phyloP scores from a whole-genome alignment of 2,329 filamentous ascomycete genomes.

The Ophiostoma himal-ulmi region DNA sequence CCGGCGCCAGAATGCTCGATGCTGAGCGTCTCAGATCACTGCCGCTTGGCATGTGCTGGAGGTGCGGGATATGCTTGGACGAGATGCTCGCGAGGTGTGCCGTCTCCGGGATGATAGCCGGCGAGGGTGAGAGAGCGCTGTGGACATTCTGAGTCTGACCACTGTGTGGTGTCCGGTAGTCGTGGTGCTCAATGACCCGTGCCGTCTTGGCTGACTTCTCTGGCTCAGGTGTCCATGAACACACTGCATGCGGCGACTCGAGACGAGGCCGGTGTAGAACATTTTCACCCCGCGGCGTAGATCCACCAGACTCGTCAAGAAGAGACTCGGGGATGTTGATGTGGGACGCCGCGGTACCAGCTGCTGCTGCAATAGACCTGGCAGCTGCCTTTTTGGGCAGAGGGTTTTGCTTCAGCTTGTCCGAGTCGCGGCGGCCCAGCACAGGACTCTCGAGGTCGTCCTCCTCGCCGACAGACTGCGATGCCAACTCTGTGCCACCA shows the following conservation, averaged over 20 bases:
- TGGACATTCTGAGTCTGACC: neutral
- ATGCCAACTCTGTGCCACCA: conserved; percentile 24
- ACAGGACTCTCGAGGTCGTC: conserved; percentile 29
- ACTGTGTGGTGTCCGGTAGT: conserved; percentile 12
- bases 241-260: conserved; percentile 20
- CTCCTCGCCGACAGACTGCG: conserved; percentile 19
- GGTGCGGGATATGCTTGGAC: conserved; percentile 15
- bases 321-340: conserved; percentile 19
- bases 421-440: conserved; percentile 33
- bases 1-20: conserved; percentile 44
- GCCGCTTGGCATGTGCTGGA: conserved; percentile 18
- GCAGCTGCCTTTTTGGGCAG: conserved; percentile 23
- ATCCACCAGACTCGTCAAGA: conserved; percentile 17
- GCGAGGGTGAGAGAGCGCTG: conserved; percentile 19
- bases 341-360: neutral
- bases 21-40: conserved; percentile 23
- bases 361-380: conserved; percentile 14
- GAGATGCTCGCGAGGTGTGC: conserved; percentile 15
- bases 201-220: conserved; percentile 17
- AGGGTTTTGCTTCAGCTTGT: conserved; percentile 25
- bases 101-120: conserved; percentile 19
- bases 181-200: neutral
- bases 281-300: conserved; percentile 18
- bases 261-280: conserved; percentile 20
- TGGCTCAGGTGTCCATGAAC: conserved; percentile 20